Evolutionary conservation across 176 grass and related monocot species (phyloP).

Genomic region (Saccharum spontaneum): DNA sequence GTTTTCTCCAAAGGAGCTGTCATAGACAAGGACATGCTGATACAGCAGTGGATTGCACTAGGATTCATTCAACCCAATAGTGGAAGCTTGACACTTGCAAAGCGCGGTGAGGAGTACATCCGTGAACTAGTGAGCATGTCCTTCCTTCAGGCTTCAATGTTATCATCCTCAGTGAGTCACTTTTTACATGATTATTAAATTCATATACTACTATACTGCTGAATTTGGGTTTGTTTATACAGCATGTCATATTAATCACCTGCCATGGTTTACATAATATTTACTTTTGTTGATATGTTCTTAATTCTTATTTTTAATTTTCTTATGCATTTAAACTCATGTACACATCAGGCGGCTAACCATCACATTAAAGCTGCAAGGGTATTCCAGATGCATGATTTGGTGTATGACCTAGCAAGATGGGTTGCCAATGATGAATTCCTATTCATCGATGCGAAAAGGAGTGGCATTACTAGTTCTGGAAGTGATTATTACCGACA

Average conservation of each 20-base stretch:
- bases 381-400: conserved; percentile 5
- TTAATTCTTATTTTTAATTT: neutral
- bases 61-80: neutral
- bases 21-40: conserved; percentile 5
- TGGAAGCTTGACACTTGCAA: neutral
- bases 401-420: neutral
- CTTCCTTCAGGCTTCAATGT: neutral
- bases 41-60: conserved; percentile 5
- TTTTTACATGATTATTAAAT: neutral
- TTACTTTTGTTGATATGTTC: neutral
- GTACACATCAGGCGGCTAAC: neutral
- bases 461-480: neutral
- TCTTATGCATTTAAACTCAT: neutral
- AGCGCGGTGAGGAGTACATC: neutral
- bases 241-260: neutral
- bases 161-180: neutral
- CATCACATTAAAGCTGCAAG: neutral
- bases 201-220: neutral
- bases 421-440: neutral
- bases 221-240: neutral
- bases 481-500: neutral
- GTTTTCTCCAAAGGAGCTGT: neutral
- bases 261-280: neutral
- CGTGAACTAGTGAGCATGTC: neutral
- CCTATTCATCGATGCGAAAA: neutral